Evolutionary conservation across 1,284 basidiomycete species (phyloP), one percentile per base, ranked within the genome.

Genomic region (Neotropicomus parvogracilis): DNA sequence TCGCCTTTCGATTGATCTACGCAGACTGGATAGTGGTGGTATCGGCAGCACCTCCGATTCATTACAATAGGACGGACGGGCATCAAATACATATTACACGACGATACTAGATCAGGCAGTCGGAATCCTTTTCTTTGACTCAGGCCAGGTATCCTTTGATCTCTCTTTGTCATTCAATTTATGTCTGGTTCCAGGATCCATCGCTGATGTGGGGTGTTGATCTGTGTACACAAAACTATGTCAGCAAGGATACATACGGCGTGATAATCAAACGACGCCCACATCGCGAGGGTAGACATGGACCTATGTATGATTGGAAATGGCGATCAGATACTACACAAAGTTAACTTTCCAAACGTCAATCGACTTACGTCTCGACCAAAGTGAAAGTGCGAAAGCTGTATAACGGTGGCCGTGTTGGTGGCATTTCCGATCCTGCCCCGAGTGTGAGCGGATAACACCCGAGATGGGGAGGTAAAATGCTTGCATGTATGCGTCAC

Each of bases 251-350:
- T 12, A 24, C 24, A 24, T 8, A 24, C 8, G 4, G 24, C 6
- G 21, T 1, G 12, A 14, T 20, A 8, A 12, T 4, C 8, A 24
- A 24, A 26, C 11, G 21, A 31, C 21, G 13, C 33, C 4, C 20
- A 43, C 41, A 19, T 43, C 8, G 21, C 41, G 33, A 19, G 17
- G 32, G 17, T 20, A 10, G 27, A 97, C 93, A 46, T 92, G 93
- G 31, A 97, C 91, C 92, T 94, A 24, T 5, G 54, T 2, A 0
- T 17, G 24, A 24, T 24, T 24, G 8, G 24, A 8, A 24, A 24
- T n/a, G n/a, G n/a, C n/a, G n/a, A n/a, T n/a, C n/a, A n/a, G n/a
- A n/a, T n/a, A n/a, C n/a, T 8, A 24, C 24, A 24, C 24, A 24
- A 5, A 5, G 8, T 8, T 8, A 24, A 24, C 24, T 24, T 24